Conservation (phyloP, 495 filamentous ascomycete genomes). For the Lepraria neglecta region DNA sequence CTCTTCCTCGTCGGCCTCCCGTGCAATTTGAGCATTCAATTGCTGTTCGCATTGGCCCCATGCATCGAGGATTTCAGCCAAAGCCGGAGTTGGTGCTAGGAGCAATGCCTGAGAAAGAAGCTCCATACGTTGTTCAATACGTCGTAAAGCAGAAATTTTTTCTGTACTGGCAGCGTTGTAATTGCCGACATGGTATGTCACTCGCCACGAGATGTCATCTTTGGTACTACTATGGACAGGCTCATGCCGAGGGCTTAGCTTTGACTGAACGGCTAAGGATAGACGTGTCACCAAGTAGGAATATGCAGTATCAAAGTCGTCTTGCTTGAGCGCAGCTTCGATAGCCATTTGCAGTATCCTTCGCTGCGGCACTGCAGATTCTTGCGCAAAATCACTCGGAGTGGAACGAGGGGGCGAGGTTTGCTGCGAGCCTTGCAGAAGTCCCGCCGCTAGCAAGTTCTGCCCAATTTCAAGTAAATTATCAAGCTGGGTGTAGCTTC, state of each 20-base stretch:
- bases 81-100: slow-evolving; percentile 67
- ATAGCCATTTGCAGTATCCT: slow-evolving; percentile 85
- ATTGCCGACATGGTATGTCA: slow-evolving; percentile 80
- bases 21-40: slow-evolving; percentile 57
- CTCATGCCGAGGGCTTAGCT: slow-evolving; percentile 23
- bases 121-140: slow-evolving; percentile 80
- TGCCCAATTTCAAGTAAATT: slow-evolving; percentile 72
- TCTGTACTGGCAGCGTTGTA: slow-evolving; percentile 46
- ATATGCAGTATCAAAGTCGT: slow-evolving; percentile 96
- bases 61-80: slow-evolving; percentile 76
- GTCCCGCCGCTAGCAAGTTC: slow-evolving; percentile 67
- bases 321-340: slow-evolving; percentile 72
- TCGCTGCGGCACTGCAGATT: slow-evolving; percentile 42
- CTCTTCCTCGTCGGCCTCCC: slow-evolving; percentile 67
- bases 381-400: slow-evolving; percentile 12
- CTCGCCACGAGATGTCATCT: slow-evolving; percentile 88
- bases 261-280: slow-evolving; percentile 31
- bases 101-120: slow-evolving; percentile 78
- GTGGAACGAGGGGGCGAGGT: slow-evolving; percentile 16
- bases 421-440: slow-evolving; percentile 37
- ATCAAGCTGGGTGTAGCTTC: slow-evolving; percentile 80
- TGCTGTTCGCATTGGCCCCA: slow-evolving; percentile 90
- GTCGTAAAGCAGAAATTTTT: slow-evolving; percentile 48
- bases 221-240: slow-evolving; percentile 27
- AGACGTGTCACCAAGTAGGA: slow-evolving; percentile 77